A percentile compares a stretch with the other conserved stretches of the same genome.
Evolutionary conservation across 495 filamentous ascomycete species (phyloP).

Genomic region (Penicillium atrosanguineum): DNA sequence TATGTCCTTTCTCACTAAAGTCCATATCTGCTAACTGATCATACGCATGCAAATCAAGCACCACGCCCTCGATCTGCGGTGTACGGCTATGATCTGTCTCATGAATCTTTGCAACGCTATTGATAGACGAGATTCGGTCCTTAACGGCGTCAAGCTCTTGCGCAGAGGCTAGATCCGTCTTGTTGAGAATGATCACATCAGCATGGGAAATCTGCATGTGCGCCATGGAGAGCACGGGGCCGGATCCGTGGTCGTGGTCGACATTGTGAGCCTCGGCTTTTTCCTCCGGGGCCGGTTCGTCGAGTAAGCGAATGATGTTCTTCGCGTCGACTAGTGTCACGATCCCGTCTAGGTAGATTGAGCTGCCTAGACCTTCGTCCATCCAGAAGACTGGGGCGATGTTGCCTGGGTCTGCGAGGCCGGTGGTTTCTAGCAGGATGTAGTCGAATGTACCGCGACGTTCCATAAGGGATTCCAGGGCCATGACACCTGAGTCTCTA

Average conservation of each 20-base stretch:
- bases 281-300: constrained; percentile 66
- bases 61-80: constrained; percentile 75
- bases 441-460: constrained; percentile 94
- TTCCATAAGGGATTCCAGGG: constrained; percentile 95
- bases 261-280: constrained; percentile 38
- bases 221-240: constrained; percentile 77
- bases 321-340: constrained; percentile 95
- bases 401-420: constrained; percentile 92
- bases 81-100: constrained; percentile 76
- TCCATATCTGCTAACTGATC: constrained; percentile 71
- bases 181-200: constrained; percentile 94
- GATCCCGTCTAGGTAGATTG: constrained; percentile 94
- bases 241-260: constrained; percentile 51
- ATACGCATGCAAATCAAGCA: constrained; percentile 92
- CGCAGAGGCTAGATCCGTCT: constrained; percentile 78
- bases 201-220: constrained; percentile 96
- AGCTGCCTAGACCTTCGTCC: constrained; percentile 89
- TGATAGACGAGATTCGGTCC: constrained; percentile 75
- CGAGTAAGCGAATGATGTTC: constrained; percentile 77
- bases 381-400: constrained; percentile 97
- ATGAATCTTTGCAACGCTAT: constrained; percentile 82
- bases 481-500: constrained; percentile 86
- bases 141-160: constrained; percentile 63
- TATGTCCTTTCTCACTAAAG: constrained; percentile 64
- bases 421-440: constrained; percentile 95